Evolutionary conservation across 352 stramenopile species (phyloP).

Genomic region (Phytopythium aichiense): DNA sequence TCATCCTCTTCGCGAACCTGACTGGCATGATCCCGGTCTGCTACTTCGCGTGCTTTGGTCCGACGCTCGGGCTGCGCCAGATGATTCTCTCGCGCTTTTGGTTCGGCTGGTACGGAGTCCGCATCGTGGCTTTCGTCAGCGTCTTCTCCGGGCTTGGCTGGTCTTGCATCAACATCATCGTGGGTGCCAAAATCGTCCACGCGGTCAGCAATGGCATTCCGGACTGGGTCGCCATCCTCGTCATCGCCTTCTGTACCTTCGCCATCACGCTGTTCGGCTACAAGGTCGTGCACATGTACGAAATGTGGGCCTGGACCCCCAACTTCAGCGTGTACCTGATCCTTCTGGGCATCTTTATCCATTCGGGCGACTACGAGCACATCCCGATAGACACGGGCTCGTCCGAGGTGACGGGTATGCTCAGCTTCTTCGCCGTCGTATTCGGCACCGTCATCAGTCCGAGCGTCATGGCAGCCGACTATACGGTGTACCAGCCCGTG

Average conservation of each 20-base stretch:
- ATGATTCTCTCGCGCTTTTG: constrained; percentile 46
- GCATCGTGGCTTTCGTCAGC: constrained; percentile 40
- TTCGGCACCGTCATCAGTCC: constrained; percentile 22
- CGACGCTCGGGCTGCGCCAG: constrained; percentile 38
- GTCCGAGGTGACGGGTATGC: constrained; percentile 35
- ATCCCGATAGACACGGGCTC: constrained; percentile 86
- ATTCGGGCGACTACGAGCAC: constrained; percentile 88
- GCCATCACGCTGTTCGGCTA: constrained; percentile 40
- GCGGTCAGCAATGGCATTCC: constrained; percentile 32
- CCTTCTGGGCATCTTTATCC: constrained; percentile 80
- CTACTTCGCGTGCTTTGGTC: constrained; percentile 39
- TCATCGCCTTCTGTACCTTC: constrained; percentile 38
- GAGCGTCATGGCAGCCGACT: constrained; percentile 33
- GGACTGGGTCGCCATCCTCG: constrained; percentile 34
- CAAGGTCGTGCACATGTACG: constrained; percentile 43
- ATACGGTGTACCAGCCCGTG: constrained; percentile 34
- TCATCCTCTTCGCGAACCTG: constrained; percentile 41
- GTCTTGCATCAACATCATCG: constrained; percentile 40
- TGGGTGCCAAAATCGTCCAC: constrained; percentile 32
- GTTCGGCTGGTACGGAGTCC: constrained; percentile 42
- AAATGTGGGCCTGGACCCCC: constrained; percentile 40
- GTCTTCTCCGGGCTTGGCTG: constrained; percentile 33
- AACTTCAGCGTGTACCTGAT: constrained; percentile 42
- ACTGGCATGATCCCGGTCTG: constrained; percentile 38
- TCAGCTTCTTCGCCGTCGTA: constrained; percentile 7